Base-by-base conservation (phyloP, 371 early-diverging fungal genomes). In the Mortierella sp. region DNA sequence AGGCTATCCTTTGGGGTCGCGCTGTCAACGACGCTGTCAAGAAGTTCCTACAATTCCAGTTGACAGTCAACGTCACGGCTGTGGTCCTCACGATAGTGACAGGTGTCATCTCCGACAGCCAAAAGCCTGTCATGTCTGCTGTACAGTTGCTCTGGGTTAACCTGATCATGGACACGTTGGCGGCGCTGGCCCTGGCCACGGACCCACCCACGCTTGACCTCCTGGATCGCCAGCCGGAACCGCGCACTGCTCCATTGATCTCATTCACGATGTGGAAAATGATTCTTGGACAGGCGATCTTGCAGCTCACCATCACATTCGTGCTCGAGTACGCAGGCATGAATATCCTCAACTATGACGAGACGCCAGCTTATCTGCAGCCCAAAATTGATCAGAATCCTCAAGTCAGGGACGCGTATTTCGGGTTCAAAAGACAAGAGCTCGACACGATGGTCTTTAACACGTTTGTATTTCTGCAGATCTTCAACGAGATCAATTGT, bases 121-220 rank as follows among this genome's bases (percentile, higher is more conserved):
- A 76, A 12, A 58, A 79, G 32, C 82, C 88, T 0, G 85, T 89
- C 9, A 70, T 93, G 56, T 86, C 88, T n/a, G 84, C 94, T 15
- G 89, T 92, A 3, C 92, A 92, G 65, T 80, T 94, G 6, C 76
- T 94, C 12, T 94, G 94, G 94, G 84, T 93, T 50, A 94, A 93
- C 65, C 65, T 93, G 60, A 90, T 92, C 47, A 93, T 93, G 92
- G 92, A 94, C 73, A 91, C 91, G 3, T 80, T 94, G 53, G 93
- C 89, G 7, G 91, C 94, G 14, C 68, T 94, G 14, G 92, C 90
- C 1, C 79, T 94, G 0, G 93, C 93, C 2, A 91, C 92, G 0
- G 93, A 94, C 64, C 82, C 87, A 7, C 93, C 93, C 6, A 88
- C 88, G 0, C 60, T 79, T 9, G 88, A 91, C 15, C 64, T 92